Conservation (phyloP, 306 rosid species). For the Prunus mume region DNA sequence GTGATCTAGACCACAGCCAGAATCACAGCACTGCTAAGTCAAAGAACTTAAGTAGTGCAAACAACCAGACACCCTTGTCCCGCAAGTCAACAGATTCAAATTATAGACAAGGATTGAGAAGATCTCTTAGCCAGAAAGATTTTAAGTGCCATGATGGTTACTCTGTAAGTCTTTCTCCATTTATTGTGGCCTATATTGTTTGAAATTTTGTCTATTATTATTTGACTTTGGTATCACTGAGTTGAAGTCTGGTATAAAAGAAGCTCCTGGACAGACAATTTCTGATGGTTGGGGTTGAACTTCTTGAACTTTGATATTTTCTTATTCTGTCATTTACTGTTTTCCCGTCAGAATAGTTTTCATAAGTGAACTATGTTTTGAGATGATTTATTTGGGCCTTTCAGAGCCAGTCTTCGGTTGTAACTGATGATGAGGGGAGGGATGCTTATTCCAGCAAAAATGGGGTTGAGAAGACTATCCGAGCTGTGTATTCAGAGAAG, state of each 20-base stretch:
- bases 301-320: not conserved
- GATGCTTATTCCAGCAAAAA: constrained; percentile 40
- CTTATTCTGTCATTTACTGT: not conserved
- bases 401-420: constrained; percentile 90
- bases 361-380: constrained; percentile 2
- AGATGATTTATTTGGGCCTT: constrained; percentile 28
- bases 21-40: constrained; percentile 38
- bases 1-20: constrained; percentile 70
- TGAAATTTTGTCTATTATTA: not conserved
- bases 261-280: not conserved
- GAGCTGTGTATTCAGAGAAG: constrained; percentile 50
- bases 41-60: constrained; percentile 45
- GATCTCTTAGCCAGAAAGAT: constrained; percentile 81
- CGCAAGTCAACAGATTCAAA: constrained; percentile 53
- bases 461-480: constrained; percentile 52
- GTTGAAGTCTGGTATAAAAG: not conserved
- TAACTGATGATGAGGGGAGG: constrained; percentile 85
- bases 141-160: constrained; percentile 73
- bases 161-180: constrained; percentile 60
- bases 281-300: not conserved
- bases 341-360: constrained; percentile 10
- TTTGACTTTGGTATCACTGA: constrained; percentile 1
- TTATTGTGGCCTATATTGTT: constrained; percentile 1
- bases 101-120: constrained; percentile 53
- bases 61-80: constrained; percentile 32